These are phyloP conservation scores for Globisporangium spiculum DNA, from an alignment of 352 stramenopile species.

Conservation along the genomic window DNA sequence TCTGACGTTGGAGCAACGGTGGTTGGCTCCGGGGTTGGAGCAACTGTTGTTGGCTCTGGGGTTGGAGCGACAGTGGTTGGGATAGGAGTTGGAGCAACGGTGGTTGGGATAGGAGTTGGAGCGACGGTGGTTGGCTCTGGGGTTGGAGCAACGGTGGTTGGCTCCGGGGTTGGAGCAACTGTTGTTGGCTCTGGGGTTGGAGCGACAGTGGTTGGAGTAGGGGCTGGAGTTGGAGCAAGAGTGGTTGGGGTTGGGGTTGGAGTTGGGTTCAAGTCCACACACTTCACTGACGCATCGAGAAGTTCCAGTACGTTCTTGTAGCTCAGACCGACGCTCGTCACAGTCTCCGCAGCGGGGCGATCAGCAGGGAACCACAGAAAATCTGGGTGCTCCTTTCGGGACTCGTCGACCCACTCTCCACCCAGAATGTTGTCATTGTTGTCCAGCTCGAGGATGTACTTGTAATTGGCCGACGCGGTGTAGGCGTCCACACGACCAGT, in stretches of 20 bases:
- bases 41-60: too few species aligned
- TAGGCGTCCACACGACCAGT: conserved; percentile 14
- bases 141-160: too few species aligned
- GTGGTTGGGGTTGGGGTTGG: not conserved
- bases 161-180: too few species aligned
- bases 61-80: too few species aligned
- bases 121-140: too few species aligned
- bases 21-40: not conserved
- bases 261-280: too few species aligned
- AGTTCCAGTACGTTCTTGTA: conserved; percentile 24
- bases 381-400: conserved; percentile 14
- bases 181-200: too few species aligned
- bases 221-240: not conserved
- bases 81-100: too few species aligned
- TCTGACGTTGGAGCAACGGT: not conserved
- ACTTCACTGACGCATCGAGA: too few species aligned
- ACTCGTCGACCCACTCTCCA: conserved; percentile 14
- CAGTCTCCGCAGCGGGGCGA: not conserved
- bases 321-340: conserved; percentile 13
- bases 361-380: conserved; percentile 19
- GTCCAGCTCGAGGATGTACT: conserved; percentile 16
- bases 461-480: conserved; percentile 13
- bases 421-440: conserved; percentile 11
- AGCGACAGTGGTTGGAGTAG: not conserved
- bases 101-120: too few species aligned